These are phyloP conservation scores for Malus asiatica DNA, from an alignment of 306 rosid species.

Conservation along the genomic window DNA sequence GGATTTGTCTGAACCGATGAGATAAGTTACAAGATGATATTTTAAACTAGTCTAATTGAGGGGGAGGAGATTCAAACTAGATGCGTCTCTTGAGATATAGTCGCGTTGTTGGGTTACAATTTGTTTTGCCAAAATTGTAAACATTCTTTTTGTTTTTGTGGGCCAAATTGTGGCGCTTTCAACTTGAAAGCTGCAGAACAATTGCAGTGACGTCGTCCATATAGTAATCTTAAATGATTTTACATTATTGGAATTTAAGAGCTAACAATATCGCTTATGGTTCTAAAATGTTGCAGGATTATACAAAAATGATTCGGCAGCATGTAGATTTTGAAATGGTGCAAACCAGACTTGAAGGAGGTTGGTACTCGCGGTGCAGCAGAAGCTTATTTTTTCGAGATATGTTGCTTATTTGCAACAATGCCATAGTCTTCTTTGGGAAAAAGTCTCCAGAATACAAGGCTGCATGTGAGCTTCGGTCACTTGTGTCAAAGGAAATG, in stretches of 20 bases:
- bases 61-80: no score
- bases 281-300: slow-evolving; percentile 16
- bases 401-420: slow-evolving; percentile 16
- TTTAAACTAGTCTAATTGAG: no score
- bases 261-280: not conserved
- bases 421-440: slow-evolving; percentile 14
- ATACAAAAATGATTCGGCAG: slow-evolving; percentile 10
- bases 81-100: not conserved
- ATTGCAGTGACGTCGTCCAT: no score
- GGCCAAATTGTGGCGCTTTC: not conserved
- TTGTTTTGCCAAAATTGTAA: not conserved
- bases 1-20: no score
- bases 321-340: slow-evolving; percentile 18
- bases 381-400: slow-evolving; percentile 20
- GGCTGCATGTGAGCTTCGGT: slow-evolving; percentile 19
- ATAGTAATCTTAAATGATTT: no score
- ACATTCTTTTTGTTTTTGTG: not conserved
- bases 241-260: no score
- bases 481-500: slow-evolving; percentile 16
- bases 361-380: slow-evolving; percentile 14
- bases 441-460: slow-evolving; percentile 4
- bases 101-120: not conserved
- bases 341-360: slow-evolving; percentile 22
- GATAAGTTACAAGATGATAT: no score
- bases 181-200: not conserved